Base-by-base conservation (phyloP, 148 eudicot species). In the Dysphania ambrosioides region DNA sequence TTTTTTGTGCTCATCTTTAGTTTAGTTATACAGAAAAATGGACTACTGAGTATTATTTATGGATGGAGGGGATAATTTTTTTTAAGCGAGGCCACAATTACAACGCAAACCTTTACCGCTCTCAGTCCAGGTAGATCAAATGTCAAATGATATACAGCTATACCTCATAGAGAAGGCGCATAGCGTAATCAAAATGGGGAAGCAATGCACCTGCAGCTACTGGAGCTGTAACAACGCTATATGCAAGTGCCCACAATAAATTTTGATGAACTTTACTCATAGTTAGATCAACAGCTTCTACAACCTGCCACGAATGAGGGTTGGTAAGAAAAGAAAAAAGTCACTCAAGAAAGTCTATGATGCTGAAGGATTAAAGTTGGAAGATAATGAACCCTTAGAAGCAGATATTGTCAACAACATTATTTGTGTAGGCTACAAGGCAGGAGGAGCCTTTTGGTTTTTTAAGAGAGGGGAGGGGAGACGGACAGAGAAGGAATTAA, bases 111-210 rank as follows among this genome's bases (percentile, higher is more conserved):
- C 58, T 64, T 49, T 44, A 34, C 67, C 10, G 29, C 13, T 31
- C 16, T 36, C 3, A 9, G 29, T 44, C 19, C 53, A 30, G 1
- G 63, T 41, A 66, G 32, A 7, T 21, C 41, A 75, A 51, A 11
- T n/a, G 26, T 65, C 40, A 41, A 23, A 69, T 49, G 35, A 80
- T n/a, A n/a, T n/a, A n/a, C n/a, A n/a, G n/a, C 57, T 49, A 81
- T 75, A 90, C 98, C 97, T 76, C 97, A 94, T 80, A 94, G 84
- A 56, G 98, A 94, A 81, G 97, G 98, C 13, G 98, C 98, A 94
- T 94, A 34, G 98, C 97, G 82, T 91, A 94, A 85, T 91, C 97
- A 72, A 89, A 91, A 34, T 86, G 86, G 70, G 98, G 97, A 88
- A 94, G 93, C 61, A 94, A 82, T 26, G 87, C 8, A 24, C 98